Percentiles rank a stretch among this genome's conserved stretches.
Evolutionary conservation across 805 yeast genomes (phyloP).

Genomic region (Grigorovia transvaalensis): DNA sequence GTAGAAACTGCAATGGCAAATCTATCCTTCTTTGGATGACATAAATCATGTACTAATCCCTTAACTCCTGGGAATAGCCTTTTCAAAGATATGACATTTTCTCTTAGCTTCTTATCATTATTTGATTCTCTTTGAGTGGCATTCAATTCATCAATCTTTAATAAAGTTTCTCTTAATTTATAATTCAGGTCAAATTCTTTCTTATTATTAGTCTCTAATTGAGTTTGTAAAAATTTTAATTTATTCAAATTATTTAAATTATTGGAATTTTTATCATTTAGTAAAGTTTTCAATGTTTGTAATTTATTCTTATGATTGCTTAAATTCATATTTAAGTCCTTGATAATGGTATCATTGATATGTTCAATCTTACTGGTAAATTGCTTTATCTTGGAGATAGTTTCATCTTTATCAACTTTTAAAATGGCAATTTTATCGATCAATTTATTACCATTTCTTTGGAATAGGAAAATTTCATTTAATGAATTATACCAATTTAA

Average conservation of each 20-base stretch:
- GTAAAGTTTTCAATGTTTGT: slow-evolving; percentile 26
- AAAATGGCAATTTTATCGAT: slow-evolving; percentile 38
- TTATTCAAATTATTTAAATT: slow-evolving; percentile 21
- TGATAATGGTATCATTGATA: slow-evolving; percentile 27
- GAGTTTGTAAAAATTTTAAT: slow-evolving; percentile 32
- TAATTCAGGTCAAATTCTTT: slow-evolving; percentile 55
- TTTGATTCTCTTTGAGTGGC: slow-evolving; percentile 70
- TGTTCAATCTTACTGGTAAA: slow-evolving; percentile 30
- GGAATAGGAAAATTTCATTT: slow-evolving; percentile 45
- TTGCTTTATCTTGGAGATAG: slow-evolving; percentile 30
- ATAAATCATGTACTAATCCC: slow-evolving; percentile 72
- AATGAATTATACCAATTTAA: slow-evolving; percentile 47
- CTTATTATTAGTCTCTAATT: slow-evolving; percentile 30
- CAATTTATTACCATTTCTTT: slow-evolving; percentile 54
- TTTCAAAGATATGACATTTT: slow-evolving; percentile 57
- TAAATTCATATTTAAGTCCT: slow-evolving; percentile 26
- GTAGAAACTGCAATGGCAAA: slow-evolving; percentile 69
- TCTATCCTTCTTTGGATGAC: slow-evolving; percentile 62
- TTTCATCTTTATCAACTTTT: slow-evolving; percentile 36
- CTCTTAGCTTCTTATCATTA: slow-evolving; percentile 59
- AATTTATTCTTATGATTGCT: slow-evolving; percentile 27
- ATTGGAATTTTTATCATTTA: slow-evolving; percentile 30
- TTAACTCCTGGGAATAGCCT: slow-evolving; percentile 76
- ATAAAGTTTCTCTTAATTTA: slow-evolving; percentile 48
- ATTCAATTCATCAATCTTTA: slow-evolving; percentile 57